Evolutionary conservation across 805 yeast genomes (phyloP), one percentile per base, ranked within the genome.

Genomic region (Candida morakotiae): DNA sequence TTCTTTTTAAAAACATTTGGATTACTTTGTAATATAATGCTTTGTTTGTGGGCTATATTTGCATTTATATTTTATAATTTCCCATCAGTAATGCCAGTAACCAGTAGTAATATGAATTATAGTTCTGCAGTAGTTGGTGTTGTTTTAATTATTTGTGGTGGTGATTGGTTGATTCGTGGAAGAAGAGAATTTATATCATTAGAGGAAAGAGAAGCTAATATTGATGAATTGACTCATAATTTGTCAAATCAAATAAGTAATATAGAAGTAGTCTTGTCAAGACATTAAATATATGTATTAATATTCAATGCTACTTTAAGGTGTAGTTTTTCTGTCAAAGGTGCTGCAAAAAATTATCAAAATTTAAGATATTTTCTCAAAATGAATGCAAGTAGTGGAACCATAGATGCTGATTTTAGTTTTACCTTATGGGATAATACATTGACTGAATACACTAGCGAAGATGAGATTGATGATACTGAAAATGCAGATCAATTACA

Each of bases 51-150:
- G 69, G 48, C 62, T 6, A 16, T 61, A 8, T 64, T 64, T 42
- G 68, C 67, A 21, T 42, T 59, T 41, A 65, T 62, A 3, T 60
- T 65, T 48, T 63, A 55, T 46, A 61, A 67, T 18, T 64, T 65
- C 49, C 71, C 71, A 31, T 30, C 77, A 18, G 62, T 62, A 8
- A 66, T 76, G 73, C 89, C 88, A 2, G 87, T 71, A 2, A 64
- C 68, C 2, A 70, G 67, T 23, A 72, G 74, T 27, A 69, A 71
- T 44, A 83, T 83, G 88, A 83, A 83, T 54, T 83, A 83, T 47
- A 79, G 80, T n/a, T 55, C 73, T 23, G 83, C 72, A 7, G 83
- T 77, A 15, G 61, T 73, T 40, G 73, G 59, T 16, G 35, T 39
- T 8, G 71, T 64, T 49, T 49, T 66, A 4, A 9, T 61, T 0